phyloP scores from a whole-genome alignment of 768 basidiomycete genomes.

The Cytidiella melzeri region DNA sequence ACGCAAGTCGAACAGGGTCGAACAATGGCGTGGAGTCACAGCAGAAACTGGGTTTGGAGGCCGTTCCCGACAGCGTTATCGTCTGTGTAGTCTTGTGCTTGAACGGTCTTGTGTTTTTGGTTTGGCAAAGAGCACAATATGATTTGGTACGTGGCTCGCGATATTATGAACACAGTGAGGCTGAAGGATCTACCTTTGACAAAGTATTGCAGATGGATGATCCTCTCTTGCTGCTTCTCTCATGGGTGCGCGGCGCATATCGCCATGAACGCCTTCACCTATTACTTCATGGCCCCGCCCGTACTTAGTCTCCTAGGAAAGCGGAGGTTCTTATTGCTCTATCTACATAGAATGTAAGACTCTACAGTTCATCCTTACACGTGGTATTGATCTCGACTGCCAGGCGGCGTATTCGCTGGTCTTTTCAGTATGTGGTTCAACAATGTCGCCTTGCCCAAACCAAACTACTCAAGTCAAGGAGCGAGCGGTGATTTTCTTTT shows the following conservation, averaged over 20 bases:
- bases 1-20: too few relatives aligned
- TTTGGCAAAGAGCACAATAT: constrained; percentile 40
- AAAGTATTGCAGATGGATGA: constrained; percentile 54
- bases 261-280: constrained; percentile 72
- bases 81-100: constrained; percentile 60
- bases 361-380: constrained; percentile 1
- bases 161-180: constrained; percentile 11
- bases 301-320: constrained; percentile 61
- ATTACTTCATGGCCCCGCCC: constrained; percentile 67
- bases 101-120: constrained; percentile 55
- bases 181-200: too few relatives aligned
- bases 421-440: constrained; percentile 46
- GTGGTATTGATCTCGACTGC: neutral
- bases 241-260: constrained; percentile 57
- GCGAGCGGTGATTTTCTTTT: constrained; percentile 54
- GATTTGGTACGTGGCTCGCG: constrained; percentile 23
- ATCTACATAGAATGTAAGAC: constrained; percentile 64
- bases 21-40: too few relatives aligned
- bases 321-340: constrained; percentile 59
- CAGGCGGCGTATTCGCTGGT: constrained; percentile 58
- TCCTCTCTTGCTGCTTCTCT: constrained; percentile 66
- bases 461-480: constrained; percentile 41
- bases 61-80: too few relatives aligned
- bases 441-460: constrained; percentile 25
- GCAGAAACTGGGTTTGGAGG: too few relatives aligned